These are phyloP conservation scores for Fistulifera solaris DNA, from an alignment of 108 stramenopile genomes.

Conservation along the genomic window DNA sequence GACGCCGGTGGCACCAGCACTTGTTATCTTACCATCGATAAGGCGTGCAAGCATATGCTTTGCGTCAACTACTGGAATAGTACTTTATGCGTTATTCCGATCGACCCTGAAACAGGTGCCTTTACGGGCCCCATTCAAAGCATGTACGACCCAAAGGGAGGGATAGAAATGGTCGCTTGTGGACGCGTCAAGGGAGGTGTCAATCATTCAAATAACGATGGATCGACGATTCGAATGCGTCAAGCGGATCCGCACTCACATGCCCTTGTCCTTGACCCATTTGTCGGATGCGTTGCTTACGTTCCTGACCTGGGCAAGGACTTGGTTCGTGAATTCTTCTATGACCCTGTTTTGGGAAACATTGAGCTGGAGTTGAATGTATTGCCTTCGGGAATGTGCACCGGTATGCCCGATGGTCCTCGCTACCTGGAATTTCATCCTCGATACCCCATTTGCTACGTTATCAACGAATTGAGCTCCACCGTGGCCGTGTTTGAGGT, in stretches of 20 bases:
- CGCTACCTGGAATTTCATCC: constrained; percentile 90
- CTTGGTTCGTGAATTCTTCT: constrained; percentile 70
- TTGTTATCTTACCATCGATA: constrained; percentile 91
- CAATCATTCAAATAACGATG: constrained; percentile 84
- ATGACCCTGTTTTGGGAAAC: constrained; percentile 44
- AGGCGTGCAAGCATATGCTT: constrained; percentile 59
- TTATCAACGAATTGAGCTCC: constrained; percentile 85
- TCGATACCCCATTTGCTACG: constrained; percentile 71
- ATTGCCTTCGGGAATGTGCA: constrained; percentile 68
- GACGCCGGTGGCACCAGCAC: constrained; percentile 89
- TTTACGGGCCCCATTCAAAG: constrained; percentile 43
- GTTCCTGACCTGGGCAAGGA: constrained; percentile 91
- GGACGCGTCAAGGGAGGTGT: constrained; percentile 62
- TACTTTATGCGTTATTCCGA: constrained; percentile 75
- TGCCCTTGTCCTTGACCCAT: constrained; percentile 90
- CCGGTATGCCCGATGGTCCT: constrained; percentile 85
- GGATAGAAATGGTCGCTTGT: constrained; percentile 52
- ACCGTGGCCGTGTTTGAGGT: constrained; percentile 85
- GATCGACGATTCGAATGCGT: constrained; percentile 63
- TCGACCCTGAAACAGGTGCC: constrained; percentile 56
- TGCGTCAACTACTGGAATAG: constrained; percentile 95
- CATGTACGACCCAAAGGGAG: constrained; percentile 57
- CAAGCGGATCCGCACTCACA: constrained; percentile 95
- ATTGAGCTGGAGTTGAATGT: constrained; percentile 59
- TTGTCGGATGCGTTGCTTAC: constrained; percentile 77